Percentiles rank a stretch among this genome's conserved stretches.
phyloP scores from a whole-genome alignment of 495 filamentous ascomycete genomes.

The Pyronema domesticum region DNA sequence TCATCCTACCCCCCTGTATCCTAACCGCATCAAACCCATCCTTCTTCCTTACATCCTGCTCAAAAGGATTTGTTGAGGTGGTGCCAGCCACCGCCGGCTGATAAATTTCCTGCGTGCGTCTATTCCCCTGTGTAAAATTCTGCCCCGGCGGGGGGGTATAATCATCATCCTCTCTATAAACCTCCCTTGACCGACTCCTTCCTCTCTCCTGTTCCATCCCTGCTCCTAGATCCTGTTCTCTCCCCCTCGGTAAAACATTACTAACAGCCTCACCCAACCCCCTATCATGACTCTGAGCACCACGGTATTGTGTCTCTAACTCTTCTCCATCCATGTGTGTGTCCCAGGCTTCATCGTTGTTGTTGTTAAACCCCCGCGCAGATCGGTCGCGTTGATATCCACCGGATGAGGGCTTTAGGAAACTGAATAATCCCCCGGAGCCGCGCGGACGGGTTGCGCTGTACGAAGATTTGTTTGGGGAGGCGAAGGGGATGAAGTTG shows the following conservation, averaged over 20 bases:
- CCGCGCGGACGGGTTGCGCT: slow-evolving; percentile 28
- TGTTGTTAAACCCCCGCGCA: slow-evolving; percentile 17
- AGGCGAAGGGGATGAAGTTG: slow-evolving; percentile 30
- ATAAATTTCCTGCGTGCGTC: neutral
- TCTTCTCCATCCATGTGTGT: slow-evolving; percentile 34
- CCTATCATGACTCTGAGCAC: neutral
- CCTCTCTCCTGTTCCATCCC: slow-evolving; percentile 21
- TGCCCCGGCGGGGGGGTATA: slow-evolving; percentile 6
- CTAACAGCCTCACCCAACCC: neutral
- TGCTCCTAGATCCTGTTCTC: slow-evolving; percentile 1
- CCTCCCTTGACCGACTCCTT: slow-evolving; percentile 18
- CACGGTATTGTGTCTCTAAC: slow-evolving; percentile 9
- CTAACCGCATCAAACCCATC: slow-evolving; percentile 23
- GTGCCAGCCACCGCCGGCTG: neutral
- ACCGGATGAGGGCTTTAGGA: slow-evolving; percentile 28
- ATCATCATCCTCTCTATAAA: neutral
- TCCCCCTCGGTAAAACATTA: neutral
- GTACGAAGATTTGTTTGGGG: slow-evolving; percentile 26
- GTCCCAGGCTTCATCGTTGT: slow-evolving; percentile 41
- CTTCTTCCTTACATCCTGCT: slow-evolving; percentile 16
- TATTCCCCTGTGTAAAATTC: neutral
- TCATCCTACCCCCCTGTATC: slow-evolving; percentile 28
- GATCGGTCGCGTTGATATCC: slow-evolving; percentile 23
- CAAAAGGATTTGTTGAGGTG: slow-evolving; percentile 15
- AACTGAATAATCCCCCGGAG: slow-evolving; percentile 27